Base-by-base conservation (phyloP, 1,284 basidiomycete species). In the Boletellus deceptivus region DNA sequence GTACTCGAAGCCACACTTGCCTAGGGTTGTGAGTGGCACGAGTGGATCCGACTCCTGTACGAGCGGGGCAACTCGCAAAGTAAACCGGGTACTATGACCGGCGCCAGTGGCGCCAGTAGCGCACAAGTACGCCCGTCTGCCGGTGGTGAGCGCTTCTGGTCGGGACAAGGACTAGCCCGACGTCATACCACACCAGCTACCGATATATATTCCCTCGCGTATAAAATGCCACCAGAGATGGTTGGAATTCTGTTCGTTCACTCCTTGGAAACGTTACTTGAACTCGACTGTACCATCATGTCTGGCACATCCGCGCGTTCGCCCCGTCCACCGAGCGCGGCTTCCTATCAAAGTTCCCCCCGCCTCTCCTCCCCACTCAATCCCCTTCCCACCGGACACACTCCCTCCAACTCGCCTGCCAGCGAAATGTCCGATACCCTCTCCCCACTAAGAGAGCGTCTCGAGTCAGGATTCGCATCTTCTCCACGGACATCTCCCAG, bases 301-400 rank as follows among this genome's bases (percentile, higher is more conserved):
- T 46, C 61, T 43, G 14, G 37, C 16, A 38, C 52, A 14, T 40
- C 42, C 29, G 37, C 39, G n/a, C 52, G 48, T 45, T 57, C 60
- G 43, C 49, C 60, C 24, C 59, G 61, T 35, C 47, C 49, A 16
- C 13, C 47, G 22, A 53, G 46, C 31, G 6, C 17, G 5, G 31
- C 46, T 29, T 43, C 54, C 22, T 46, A 46, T 41, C 53, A 61
- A 17, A 48, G 13, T 3, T 45, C 56, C 1, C 52, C 61, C 5
- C 59, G 54, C 31, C 59, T 55, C 16, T 22, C 60, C 2, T 63
- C 61, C 14, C 61, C 52, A 38, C 50, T 63, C 24, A 56, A 55
- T 9, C 59, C 38, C n/a, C 37, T 45, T 5, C 38, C 49, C 1
- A 24, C 35, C 9, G 45, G 38, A n/a, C 25, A 43, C 31, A 53